Evolutionary conservation across 2,329 filamentous ascomycete genomes (phyloP), one percentile per base, ranked within the genome.

Genomic region (Talaromyces islandicus): DNA sequence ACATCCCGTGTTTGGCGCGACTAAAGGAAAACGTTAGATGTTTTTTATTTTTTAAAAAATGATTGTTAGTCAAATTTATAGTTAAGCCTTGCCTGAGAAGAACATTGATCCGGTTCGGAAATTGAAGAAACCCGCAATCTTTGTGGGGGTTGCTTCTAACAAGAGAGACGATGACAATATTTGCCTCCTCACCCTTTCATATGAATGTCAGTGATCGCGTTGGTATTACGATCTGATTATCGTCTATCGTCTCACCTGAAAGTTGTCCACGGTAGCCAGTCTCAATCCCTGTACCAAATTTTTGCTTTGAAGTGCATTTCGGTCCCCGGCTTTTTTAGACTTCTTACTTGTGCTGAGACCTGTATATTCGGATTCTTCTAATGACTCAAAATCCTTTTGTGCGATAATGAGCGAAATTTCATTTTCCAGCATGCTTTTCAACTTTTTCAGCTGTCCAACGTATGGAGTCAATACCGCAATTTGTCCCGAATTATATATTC

Each of bases 1-100:
- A 64, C 64, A 65, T 64, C 1, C 64, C 64, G 35, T 65, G 62
- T 35, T 63, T 58, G 5, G 64, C 64, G 50, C 62, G 64, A 38
- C 27, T 32, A 35, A 27, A 17, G 17, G 9, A n/a, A n/a, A n/a
- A 38, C 7, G 30, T 7, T 6, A 21, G 4, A 9, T 12, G 6
- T 27, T 27, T 52, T 48, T 54, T 43, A 1, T n/a, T n/a, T n/a
- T n/a, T n/a, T n/a, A n/a, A n/a, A n/a, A n/a, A 25, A 7, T 1
- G 11, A 25, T 7, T 46, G 21, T 25, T 3, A 21, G 25, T 9
- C 3, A 25, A 10, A n/a, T 57, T 11, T 27, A 51, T 7, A 53
- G 21, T 12, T 50, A 4, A 50, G 12, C 19, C 43, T 50, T 25
- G 12, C 43, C 43, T 50, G 9, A 50, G 43, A 24, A 50, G 43